Evolutionary conservation across 495 filamentous ascomycete genomes (phyloP), one percentile per base, ranked within the genome.

Genomic region (Penicillium chermesinum): DNA sequence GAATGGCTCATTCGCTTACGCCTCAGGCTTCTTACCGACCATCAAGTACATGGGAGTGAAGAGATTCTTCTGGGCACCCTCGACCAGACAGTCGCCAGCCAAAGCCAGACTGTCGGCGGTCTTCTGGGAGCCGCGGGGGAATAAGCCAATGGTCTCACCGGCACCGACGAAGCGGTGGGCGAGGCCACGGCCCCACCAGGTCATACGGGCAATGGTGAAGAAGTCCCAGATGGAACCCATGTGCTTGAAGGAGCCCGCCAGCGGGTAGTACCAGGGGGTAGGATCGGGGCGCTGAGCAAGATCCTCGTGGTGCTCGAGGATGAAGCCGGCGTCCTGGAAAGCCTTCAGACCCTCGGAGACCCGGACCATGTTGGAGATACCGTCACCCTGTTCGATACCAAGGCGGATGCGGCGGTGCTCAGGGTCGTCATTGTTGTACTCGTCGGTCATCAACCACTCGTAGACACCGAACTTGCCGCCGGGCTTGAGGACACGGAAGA

Each of bases 21-120:
- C 25, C 65, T 72, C 65, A 38, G 91, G 88, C 76, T 98, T 98
- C 71, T 89, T 81, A 32, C 80, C 93, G 47, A 98, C 83, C 93
- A 98, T 96, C 65, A 98, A 73, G 75, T 96, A 97, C 93, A 98
- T 98, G 32, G 93, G 93, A 0, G 93, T 98, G 74, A 98, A 98
- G 14, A 98, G 78, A 63, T 95, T 87, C 78, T 89, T 81, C 77
- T 87, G 84, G 32, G 82, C 93, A 70, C 93, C 93, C 38, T 85
- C 89, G 6, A 96, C 93, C 44, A 98, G 75, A 52, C 82, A 86
- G 65, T 97, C 94, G 18, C 80, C 93, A 15, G 87, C 93, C 48
- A 82, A 48, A 8, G 85, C 90, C 52, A 98, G 71, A 54, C 84
- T 86, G 69, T 96, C 87, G 13, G 93, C 93, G 32, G 94, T 96